A percentile compares a stretch with the other conserved stretches of the same genome.
Evolutionary conservation across 495 filamentous ascomycete species (phyloP).

Genomic region (Parachaetomium inaequale): DNA sequence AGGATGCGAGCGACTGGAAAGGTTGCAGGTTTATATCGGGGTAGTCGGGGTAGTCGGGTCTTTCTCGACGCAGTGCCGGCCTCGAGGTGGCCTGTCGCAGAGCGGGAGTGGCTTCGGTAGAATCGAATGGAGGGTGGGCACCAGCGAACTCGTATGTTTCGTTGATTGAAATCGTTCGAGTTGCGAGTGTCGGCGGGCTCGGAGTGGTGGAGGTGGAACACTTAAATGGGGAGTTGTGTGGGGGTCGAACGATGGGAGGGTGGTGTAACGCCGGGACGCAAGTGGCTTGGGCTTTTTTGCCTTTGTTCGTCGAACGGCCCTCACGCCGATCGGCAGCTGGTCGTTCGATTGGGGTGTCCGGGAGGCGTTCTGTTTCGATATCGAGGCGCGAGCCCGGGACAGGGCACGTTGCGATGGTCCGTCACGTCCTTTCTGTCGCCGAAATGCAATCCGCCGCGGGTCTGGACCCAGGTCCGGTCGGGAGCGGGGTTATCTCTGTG

Average conservation of each 20-base stretch:
- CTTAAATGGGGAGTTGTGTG: constrained; percentile 16
- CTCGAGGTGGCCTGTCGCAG: constrained; percentile 4
- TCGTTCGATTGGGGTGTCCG: constrained; percentile 22
- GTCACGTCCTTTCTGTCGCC: neutral
- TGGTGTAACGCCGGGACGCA: constrained; percentile 2
- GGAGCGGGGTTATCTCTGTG: constrained; percentile 14
- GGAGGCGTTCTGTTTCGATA: neutral
- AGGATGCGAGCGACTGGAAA: neutral
- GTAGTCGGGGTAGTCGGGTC: no score
- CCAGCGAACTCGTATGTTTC: constrained; percentile 31
- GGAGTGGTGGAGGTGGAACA: constrained; percentile 28
- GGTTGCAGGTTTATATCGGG: constrained; percentile 15
- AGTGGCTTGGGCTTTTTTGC: constrained; percentile 2
- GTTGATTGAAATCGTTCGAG: constrained; percentile 29
- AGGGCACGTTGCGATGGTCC: constrained; percentile 6
- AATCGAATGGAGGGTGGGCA: neutral
- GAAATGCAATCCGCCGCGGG: neutral
- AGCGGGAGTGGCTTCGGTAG: neutral
- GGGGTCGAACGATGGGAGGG: constrained; percentile 29
- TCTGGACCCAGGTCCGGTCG: constrained; percentile 7
- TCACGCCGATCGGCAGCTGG: constrained; percentile 20
- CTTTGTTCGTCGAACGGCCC: constrained; percentile 17
- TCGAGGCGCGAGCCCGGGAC: neutral
- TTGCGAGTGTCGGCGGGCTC: constrained; percentile 7
- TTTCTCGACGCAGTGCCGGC: neutral